Evolutionary conservation across 345 rosid species (phyloP), one percentile per base, ranked within the genome.

Genomic region (Microthlaspi erraticum): DNA sequence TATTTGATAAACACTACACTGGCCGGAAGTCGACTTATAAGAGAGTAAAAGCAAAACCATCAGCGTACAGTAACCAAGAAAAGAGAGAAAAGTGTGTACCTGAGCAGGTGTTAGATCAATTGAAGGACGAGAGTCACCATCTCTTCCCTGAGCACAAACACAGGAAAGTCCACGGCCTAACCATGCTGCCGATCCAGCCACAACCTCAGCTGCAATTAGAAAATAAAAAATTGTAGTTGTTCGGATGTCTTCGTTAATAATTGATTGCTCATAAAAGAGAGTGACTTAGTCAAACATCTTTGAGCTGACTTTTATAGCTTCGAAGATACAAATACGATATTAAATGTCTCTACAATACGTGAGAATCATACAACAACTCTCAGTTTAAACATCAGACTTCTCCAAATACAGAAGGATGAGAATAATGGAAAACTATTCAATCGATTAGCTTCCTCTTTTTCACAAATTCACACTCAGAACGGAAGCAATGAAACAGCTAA

Each of bases 101-200:
- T 94, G 99, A 42, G 84, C 75, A 73, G 92, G 95, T 44, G 97
- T 92, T 74, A 94, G 81, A 87, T 89, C 98, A 89, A 94, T 91
- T 8, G 98, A 89, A 48, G 99, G 92, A 71, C 95, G 96, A 13
- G 85, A 71, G 58, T 94, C 96, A 8, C 75, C 83, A 74, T 88
- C 96, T 77, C 93, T 83, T 75, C 96, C 87, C 82, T 94, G 99
- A 69, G 85, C 99, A 74, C 99, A 94, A 60, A 94, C 99, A 66
- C 99, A 94, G 38, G 99, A 94, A 81, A 94, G 93, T 51, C 99
- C 98, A 71, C 97, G 84, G 44, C 97, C 99, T 67, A 91, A 83
- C 97, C 97, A 91, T 31, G 99, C 99, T 58, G 99, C 91, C 11
- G 99, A 94, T 81, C 99, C 99, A 69, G 92, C 97, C 65, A 89